phyloP scores from a whole-genome alignment of 2,329 filamentous ascomycete genomes.

The Pseudogymnoascus sp. region DNA sequence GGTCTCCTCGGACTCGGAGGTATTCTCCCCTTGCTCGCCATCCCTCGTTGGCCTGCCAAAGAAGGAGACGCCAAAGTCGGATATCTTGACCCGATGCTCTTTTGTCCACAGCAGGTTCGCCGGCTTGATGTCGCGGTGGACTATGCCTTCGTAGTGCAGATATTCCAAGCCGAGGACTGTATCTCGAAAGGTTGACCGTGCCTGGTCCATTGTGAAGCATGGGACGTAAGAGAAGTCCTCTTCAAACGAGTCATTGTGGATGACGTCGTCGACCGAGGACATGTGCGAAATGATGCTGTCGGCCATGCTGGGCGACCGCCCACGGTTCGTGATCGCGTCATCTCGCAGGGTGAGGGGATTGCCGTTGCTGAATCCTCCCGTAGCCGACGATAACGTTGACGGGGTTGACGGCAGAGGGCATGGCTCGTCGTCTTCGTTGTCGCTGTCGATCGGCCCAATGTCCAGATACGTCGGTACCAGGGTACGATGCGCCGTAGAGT shows the following conservation, averaged over 20 bases:
- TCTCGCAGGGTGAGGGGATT: slow-evolving; percentile 27
- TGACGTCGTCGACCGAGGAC: slow-evolving; percentile 56
- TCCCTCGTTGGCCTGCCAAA: slow-evolving; percentile 83
- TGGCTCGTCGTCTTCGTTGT: slow-evolving; percentile 46
- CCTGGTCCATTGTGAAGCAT: slow-evolving; percentile 78
- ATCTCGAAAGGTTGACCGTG: slow-evolving; percentile 80
- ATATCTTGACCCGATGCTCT: slow-evolving; percentile 88
- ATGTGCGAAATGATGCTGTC: slow-evolving; percentile 68
- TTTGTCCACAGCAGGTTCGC: slow-evolving; percentile 85
- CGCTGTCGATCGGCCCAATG: slow-evolving; percentile 31
- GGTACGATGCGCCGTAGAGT: slow-evolving; percentile 27
- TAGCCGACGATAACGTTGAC: slow-evolving; percentile 36
- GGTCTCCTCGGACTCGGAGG: slow-evolving; percentile 72
- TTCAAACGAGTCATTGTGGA: slow-evolving; percentile 59
- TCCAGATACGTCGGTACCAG: slow-evolving; percentile 28
- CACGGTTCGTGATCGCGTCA: slow-evolving; percentile 48
- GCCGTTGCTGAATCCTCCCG: slow-evolving; percentile 70
- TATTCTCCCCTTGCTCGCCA: slow-evolving; percentile 67
- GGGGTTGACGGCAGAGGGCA: slow-evolving; percentile 46
- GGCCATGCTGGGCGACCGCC: slow-evolving; percentile 71
- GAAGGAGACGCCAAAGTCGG: slow-evolving; percentile 97
- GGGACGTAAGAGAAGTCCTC: slow-evolving; percentile 92
- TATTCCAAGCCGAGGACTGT: slow-evolving; percentile 92
- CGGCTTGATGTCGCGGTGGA: slow-evolving; percentile 79
- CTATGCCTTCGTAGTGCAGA: slow-evolving; percentile 78